These are phyloP conservation scores for Lanzia echinophila DNA, from an alignment of 2,329 filamentous ascomycete genomes.

Conservation along the genomic window DNA sequence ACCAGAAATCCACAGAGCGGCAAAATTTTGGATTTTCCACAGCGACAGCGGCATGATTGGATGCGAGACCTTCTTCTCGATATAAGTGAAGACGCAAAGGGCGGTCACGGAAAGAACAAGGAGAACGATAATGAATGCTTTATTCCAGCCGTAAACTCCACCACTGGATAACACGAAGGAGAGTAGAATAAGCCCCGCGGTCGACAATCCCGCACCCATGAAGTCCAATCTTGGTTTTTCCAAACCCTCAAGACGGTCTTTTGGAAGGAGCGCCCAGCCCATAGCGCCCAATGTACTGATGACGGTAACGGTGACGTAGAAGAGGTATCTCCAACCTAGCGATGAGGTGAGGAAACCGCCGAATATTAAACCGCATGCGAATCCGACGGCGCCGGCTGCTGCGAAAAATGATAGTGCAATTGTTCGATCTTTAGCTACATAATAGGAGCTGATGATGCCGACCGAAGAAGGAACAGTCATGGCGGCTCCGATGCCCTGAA, in stretches of 20 bases:
- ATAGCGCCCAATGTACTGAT: conserved; percentile 29
- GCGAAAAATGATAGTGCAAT: conserved; percentile 35
- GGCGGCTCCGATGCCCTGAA: conserved; percentile 40
- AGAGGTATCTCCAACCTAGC: conserved; percentile 36
- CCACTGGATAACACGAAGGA: conserved; percentile 40
- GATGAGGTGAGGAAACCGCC: conserved; percentile 35
- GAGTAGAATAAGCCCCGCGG: conserved; percentile 37
- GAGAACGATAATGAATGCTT: conserved; percentile 39
- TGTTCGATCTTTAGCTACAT: conserved; percentile 33
- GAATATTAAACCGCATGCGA: conserved; percentile 35
- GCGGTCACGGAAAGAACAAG: conserved; percentile 34
- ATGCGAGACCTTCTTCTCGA: conserved; percentile 39
- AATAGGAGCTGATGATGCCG: conserved; percentile 39
- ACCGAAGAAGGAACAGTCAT: conserved; percentile 42
- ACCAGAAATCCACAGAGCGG: conserved; percentile 38
- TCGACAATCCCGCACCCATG: conserved; percentile 36
- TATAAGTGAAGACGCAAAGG: conserved; percentile 33
- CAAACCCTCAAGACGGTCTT: conserved; percentile 31
- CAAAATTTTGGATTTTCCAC: conserved; percentile 41
- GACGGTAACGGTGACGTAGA: conserved; percentile 32
- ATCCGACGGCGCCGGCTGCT: conserved; percentile 34
- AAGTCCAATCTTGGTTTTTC: conserved; percentile 35
- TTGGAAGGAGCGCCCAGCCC: conserved; percentile 34
- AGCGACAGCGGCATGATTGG: conserved; percentile 40
- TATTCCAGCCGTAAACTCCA: conserved; percentile 40